A percentile compares a stretch with the other conserved stretches of the same genome.
phyloP scores from a whole-genome alignment of 176 grass and related monocot genomes.

The Saccharum spontaneum region DNA sequence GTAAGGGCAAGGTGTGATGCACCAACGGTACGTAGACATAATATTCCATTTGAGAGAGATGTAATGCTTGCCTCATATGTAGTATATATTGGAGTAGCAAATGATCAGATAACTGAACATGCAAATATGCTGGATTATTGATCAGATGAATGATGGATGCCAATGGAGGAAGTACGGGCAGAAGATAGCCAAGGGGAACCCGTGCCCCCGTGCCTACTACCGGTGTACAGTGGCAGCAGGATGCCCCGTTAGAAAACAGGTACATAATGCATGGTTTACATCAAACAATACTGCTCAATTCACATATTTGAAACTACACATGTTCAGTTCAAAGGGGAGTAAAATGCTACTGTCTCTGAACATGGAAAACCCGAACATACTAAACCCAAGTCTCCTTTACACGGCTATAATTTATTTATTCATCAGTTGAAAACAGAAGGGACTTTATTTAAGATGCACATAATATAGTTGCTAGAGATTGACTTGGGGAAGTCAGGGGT shows the following conservation, averaged over 20 bases:
- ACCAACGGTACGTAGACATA: constrained; percentile 49
- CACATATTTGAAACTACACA: not conserved
- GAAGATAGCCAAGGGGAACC: constrained; percentile 88
- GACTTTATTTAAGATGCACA: not conserved
- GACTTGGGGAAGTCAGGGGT: not conserved
- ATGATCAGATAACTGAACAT: not conserved
- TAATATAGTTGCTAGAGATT: not conserved
- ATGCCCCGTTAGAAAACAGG: constrained; percentile 93
- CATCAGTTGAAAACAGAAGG: not conserved
- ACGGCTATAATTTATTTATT: not conserved
- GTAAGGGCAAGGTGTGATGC: constrained; percentile 73
- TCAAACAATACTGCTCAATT: not conserved
- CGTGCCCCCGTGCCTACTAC: constrained; percentile 79
- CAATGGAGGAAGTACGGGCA: constrained; percentile 98
- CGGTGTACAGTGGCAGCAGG: constrained; percentile 72
- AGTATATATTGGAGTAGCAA: not conserved
- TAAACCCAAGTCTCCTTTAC: constrained; percentile 9
- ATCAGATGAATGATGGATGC: constrained; percentile 84
- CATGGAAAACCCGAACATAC: not conserved
- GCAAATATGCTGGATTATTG: not conserved
- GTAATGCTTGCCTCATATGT: not conserved
- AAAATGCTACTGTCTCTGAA: not conserved
- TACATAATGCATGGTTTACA: constrained; percentile 6
- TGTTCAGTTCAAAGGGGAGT: not conserved
- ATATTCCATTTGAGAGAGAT: not conserved